phyloP scores from a whole-genome alignment of 441 rosid genomes.

The Rhodomyrtus psidioides region DNA sequence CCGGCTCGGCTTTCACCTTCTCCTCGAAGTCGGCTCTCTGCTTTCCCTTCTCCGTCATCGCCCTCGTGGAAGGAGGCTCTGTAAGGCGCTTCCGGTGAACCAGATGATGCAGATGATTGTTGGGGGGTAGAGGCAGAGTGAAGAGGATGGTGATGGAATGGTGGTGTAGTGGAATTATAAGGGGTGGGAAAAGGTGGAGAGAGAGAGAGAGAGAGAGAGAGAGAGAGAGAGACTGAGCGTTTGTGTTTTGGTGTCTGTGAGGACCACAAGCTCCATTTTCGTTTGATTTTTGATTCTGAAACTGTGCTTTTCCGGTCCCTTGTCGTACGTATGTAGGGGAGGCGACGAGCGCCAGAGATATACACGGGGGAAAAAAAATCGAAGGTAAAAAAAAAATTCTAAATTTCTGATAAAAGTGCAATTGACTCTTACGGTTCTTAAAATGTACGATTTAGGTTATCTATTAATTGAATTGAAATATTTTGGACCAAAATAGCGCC shows the following conservation, averaged over 20 bases:
- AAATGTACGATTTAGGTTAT: neutral
- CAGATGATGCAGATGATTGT: too few relatives aligned
- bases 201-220: neutral
- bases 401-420: neutral
- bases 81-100: neutral
- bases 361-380: too few relatives aligned
- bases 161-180: neutral
- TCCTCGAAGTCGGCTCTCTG: neutral
- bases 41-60: neutral
- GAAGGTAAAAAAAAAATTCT: neutral
- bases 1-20: neutral
- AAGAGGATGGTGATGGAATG: too few relatives aligned
- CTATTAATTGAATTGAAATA: too few relatives aligned
- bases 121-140: too few relatives aligned
- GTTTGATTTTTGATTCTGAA: neutral
- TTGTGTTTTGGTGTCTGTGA: neutral
- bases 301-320: neutral
- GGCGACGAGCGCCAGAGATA: neutral
- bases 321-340: neutral
- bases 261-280: neutral
- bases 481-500: too few relatives aligned
- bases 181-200: neutral
- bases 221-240: neutral
- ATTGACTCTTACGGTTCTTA: fast-evolving
- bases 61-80: neutral